Conservation (phyloP, 2,329 filamentous ascomycete species). For the Aspergillus arachidicola region DNA sequence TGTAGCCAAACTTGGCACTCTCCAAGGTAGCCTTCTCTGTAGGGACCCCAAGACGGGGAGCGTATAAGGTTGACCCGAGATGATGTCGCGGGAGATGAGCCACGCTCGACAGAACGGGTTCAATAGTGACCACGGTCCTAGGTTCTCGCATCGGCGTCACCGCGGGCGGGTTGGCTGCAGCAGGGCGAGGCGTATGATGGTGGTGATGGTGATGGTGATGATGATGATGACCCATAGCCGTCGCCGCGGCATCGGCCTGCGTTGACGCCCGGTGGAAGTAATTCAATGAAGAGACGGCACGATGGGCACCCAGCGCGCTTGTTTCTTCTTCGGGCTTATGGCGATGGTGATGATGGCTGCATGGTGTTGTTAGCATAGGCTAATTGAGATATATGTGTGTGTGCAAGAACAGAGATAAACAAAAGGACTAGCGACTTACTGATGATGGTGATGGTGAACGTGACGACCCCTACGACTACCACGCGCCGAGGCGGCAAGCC, state of each 20-base stretch:
- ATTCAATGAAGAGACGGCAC: slow-evolving; percentile 29
- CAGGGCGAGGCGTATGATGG: slow-evolving; percentile 27
- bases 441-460: slow-evolving; percentile 62
- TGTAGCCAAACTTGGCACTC: slow-evolving; percentile 60
- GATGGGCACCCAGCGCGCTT: slow-evolving; percentile 26
- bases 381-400: background rate
- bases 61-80: slow-evolving; percentile 82
- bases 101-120: slow-evolving; percentile 72
- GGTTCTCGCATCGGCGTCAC: slow-evolving; percentile 55
- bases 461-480: slow-evolving; percentile 62
- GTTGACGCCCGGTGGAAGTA: slow-evolving; percentile 34
- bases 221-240: slow-evolving; percentile 36
- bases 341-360: slow-evolving; percentile 57
- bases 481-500: slow-evolving; percentile 64
- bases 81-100: slow-evolving; percentile 73
- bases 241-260: slow-evolving; percentile 27
- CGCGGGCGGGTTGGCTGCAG: slow-evolving; percentile 24
- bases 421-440: slow-evolving; percentile 44
- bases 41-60: slow-evolving; percentile 61
- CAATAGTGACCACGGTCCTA: slow-evolving; percentile 67
- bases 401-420: background rate
- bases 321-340: slow-evolving; percentile 55
- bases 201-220: slow-evolving; percentile 51
- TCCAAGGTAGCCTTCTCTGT: slow-evolving; percentile 42
- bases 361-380: slow-evolving; percentile 19